Evolutionary conservation across 441 rosid genomes (phyloP), one percentile per base, ranked within the genome.

Genomic region (Erodium moschatum): DNA sequence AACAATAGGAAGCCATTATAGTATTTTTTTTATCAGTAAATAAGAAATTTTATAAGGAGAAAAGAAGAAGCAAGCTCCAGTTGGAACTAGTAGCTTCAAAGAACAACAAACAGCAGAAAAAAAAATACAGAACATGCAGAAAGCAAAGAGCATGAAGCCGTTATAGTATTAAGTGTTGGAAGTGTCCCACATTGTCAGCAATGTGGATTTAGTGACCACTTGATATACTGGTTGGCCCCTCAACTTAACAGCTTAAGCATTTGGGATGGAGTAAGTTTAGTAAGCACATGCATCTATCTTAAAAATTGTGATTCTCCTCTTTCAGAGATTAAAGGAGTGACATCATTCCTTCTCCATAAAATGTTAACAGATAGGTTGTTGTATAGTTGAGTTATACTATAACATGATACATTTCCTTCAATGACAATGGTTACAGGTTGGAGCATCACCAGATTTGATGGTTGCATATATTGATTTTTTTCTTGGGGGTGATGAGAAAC

Each of bases 401-500:
- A n/a, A 54, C 16, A 54, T 54, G 21, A 54, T 54, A 54, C 6
- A 54, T 19, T 54, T 54, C 61, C 18, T 18, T 54, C 61, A 54
- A 54, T 15, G 61, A 54, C 61, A 54, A 15, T 72, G 72, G 20
- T 60, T 81, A 76, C 83, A 95, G 97, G 95, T 95, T 76, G 97
- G 97, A 79, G 97, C 96, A 68, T 87, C 97, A 48, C 90, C 97
- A 12, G 99, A 91, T 83, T 83, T 90, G 75, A 87, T 95, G 97
- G 94, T 95, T 74, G 94, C 96, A 20, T 91, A 88, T 73, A 80
- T 91, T 67, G 99, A 95, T 76, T 91, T 95, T 80, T 95, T 89
- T 73, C 97, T 95, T 72, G 99, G 99, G 1, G 99, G 99, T 56
- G 99, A 95, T 67, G 99, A 95, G 87, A 95, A 88, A 80, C 97